Conservation (phyloP, 768 basidiomycete genomes). For the Amanita phalloides region DNA sequence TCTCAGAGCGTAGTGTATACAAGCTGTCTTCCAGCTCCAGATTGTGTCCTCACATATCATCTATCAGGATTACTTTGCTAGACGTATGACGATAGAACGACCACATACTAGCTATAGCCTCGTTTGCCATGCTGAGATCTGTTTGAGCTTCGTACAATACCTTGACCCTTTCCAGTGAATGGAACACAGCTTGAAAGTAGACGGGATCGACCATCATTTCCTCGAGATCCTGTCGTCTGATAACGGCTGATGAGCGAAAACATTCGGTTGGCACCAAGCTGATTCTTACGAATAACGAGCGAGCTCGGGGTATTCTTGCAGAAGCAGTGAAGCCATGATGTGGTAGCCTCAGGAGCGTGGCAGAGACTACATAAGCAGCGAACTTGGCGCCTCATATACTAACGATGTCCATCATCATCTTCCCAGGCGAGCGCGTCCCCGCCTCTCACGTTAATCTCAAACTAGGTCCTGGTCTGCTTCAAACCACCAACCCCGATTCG, state of each 20-base stretch:
- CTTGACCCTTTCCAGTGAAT: conserved; percentile 66
- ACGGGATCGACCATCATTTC: conserved; percentile 71
- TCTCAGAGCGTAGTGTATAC: conserved; percentile 68
- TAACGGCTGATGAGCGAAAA: neutral
- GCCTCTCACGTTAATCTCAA: conserved; percentile 74
- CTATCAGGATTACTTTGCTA: conserved; percentile 4
- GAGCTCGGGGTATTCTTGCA: conserved; percentile 64
- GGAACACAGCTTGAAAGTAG: conserved; percentile 84
- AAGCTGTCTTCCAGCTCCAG: conserved; percentile 66
- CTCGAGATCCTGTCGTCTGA: conserved; percentile 85
- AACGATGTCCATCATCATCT: conserved; percentile 39
- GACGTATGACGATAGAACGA: neutral
- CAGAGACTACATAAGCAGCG: conserved; percentile 8
- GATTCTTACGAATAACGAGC: conserved; percentile 54
- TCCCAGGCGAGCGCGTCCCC: conserved; percentile 75
- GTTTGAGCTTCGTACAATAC: conserved; percentile 66
- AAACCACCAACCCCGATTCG: conserved; percentile 22
- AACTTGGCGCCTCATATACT: neutral
- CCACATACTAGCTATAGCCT: conserved; percentile 70
- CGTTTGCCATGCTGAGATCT: conserved; percentile 75
- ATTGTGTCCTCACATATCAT: conserved; percentile 48
- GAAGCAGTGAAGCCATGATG: conserved; percentile 33
- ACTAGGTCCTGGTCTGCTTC: conserved; percentile 75
- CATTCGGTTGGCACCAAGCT: neutral
- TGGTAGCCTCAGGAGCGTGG: neutral